phyloP scores from a whole-genome alignment of 1,139 yeast species.

The Suhomyces atakaporum region DNA sequence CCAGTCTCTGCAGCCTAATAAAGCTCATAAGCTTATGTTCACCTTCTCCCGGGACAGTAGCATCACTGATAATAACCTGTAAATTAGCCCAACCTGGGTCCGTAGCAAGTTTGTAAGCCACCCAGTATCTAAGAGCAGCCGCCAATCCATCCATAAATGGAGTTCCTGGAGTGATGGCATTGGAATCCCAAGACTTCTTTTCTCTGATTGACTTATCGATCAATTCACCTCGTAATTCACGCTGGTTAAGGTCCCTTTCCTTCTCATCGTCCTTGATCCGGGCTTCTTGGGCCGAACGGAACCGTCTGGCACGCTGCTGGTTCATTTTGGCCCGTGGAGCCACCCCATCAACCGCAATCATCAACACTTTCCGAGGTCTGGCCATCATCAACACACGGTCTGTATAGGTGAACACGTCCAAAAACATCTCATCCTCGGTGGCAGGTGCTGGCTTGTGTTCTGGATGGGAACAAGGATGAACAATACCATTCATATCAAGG shows the following conservation, averaged over 20 bases:
- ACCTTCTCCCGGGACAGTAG: conserved; percentile 99
- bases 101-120: conserved; percentile 77
- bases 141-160: conserved; percentile 95
- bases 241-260: conserved; percentile 51
- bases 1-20: conserved; percentile 82
- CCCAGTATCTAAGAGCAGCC: conserved; percentile 80
- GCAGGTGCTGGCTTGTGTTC: conserved; percentile 93
- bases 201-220: conserved; percentile 66
- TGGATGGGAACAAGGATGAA: conserved; percentile 97
- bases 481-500: conserved; percentile 96
- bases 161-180: conserved; percentile 98
- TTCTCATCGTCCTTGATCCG: conserved; percentile 65
- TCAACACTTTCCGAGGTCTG: conserved; percentile 85
- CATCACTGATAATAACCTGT: conserved; percentile 87
- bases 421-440: conserved; percentile 92
- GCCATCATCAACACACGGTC: conserved; percentile 91
- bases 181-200: conserved; percentile 77
- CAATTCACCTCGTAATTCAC: conserved; percentile 60
- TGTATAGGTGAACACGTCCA: conserved; percentile 86
- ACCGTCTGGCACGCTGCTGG: conserved; percentile 94
- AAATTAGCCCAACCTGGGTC: conserved; percentile 92
- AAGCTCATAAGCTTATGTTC: conserved; percentile 97
- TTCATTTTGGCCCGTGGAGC: conserved; percentile 99
- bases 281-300: conserved; percentile 93
- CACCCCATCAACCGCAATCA: conserved; percentile 98